Base-by-base conservation (phyloP, 2,329 filamentous ascomycete genomes). In the Cryphonectria nitschkei region DNA sequence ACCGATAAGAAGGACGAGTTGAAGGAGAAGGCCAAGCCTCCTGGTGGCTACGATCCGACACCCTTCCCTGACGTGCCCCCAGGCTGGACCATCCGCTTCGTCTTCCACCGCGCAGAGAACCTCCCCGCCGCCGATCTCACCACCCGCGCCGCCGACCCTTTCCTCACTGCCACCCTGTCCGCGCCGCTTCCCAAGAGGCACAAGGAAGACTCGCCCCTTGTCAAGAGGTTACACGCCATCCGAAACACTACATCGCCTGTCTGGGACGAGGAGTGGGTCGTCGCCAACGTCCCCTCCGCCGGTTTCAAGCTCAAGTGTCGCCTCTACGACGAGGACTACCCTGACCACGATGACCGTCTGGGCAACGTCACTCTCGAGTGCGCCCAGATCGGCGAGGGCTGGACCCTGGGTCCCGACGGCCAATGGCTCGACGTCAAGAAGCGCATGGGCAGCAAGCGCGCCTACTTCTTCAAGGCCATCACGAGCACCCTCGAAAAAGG, bases 311-410 rank as follows among this genome's bases (percentile, higher is more conserved):
- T 98, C 75, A 97, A 97, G 79, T 94, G 93, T 73, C 88, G 93
- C 68, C 82, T 98, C 26, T 97, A 95, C 81, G 95, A 98, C 77
- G 95, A 98, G 79, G 95, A 98, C 80, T 89, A 90, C 46, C 89
- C 91, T 1, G 93, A 98, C 78, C 89, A 92, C 74, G 92, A 98
- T 78, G 95, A 98, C 81, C 87, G 93, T 37, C 86, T 98, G 29
- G 95, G 95, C 14, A 97, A 96, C 77, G 93, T 93, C 3, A 94
- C 94, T 63, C 83, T 97, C 68, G 81, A 87, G 26, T 88, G 92
- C 0, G 81, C 85, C 14, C 78, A 81, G 1, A 78, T 97, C 8
- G 84, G 83, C 64, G 88, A 92, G 58, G 79, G 85, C 54, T 97
- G 93, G 93, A 93, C 92, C 0, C 87, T 95, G 66, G 85, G 86